Conservation (phyloP, 768 basidiomycete genomes). For the Xerocomellus intermedius region DNA sequence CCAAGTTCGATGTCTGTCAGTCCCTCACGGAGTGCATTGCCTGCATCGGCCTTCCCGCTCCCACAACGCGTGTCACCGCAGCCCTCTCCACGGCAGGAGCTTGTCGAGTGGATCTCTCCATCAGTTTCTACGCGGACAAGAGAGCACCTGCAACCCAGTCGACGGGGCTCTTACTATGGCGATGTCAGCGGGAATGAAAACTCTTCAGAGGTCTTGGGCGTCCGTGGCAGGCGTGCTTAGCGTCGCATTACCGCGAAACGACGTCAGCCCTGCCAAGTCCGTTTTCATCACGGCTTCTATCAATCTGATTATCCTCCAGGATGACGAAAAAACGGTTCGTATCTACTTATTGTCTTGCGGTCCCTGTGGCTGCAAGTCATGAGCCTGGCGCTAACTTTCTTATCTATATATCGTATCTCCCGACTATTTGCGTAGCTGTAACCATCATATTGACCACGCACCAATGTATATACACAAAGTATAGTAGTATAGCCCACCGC, state of each 20-base stretch:
- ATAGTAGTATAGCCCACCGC: slow-evolving; percentile 3
- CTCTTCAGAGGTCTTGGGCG: slow-evolving; percentile 3
- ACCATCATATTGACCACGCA: slow-evolving; percentile 1
- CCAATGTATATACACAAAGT: slow-evolving; percentile 21
- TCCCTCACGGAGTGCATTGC: slow-evolving; percentile 15
- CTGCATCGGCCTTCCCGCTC: slow-evolving; percentile 11
- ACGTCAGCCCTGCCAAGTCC: slow-evolving; percentile 11
- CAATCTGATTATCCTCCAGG: neutral
- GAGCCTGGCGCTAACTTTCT: slow-evolving; percentile 20
- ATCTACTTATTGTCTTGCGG: slow-evolving; percentile 14
- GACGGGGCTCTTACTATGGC: slow-evolving; percentile 24
- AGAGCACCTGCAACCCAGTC: slow-evolving; percentile 14
- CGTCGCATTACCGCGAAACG: slow-evolving; percentile 4
- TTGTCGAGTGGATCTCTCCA: slow-evolving; percentile 22
- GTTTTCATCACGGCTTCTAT: slow-evolving; percentile 5
- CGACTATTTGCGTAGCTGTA: slow-evolving; percentile 11
- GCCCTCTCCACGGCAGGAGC: slow-evolving; percentile 29
- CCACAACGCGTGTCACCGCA: slow-evolving; percentile 29
- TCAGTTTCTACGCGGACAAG: slow-evolving; percentile 19
- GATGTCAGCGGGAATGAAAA: slow-evolving; percentile 34
- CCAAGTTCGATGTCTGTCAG: slow-evolving; percentile 15
- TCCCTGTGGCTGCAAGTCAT: slow-evolving; percentile 9
- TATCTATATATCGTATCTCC: slow-evolving; percentile 27
- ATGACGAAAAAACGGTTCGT: slow-evolving; percentile 9
- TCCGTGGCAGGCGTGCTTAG: slow-evolving; percentile 9